Conservation (phyloP, 306 rosid species). For the Datisca glomerata region DNA sequence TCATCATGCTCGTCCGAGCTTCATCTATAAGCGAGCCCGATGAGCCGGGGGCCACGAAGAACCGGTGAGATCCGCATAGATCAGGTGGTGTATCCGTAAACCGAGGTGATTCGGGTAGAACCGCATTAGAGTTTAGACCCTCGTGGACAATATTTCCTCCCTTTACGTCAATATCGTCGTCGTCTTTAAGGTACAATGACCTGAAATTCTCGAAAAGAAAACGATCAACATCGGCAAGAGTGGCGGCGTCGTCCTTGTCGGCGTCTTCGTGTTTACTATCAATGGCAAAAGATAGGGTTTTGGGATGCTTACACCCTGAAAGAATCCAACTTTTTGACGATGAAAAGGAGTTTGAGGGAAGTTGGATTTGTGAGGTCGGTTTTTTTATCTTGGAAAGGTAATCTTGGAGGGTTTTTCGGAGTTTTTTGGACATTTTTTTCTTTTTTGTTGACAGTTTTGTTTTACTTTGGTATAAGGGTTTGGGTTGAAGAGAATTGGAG, state of each 20-base stretch:
- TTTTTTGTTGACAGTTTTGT: background rate
- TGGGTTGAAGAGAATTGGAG: background rate
- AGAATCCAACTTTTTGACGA: conserved; percentile 49
- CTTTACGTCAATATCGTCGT: conserved; percentile 8
- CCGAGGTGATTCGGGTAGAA: conserved; percentile 29
- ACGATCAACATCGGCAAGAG: conserved; percentile 49
- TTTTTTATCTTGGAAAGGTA: conserved; percentile 41
- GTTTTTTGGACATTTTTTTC: conserved; percentile 41
- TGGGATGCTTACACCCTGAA: conserved; percentile 41
- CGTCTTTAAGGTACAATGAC: conserved; percentile 34
- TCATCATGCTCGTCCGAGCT: conserved; percentile 14
- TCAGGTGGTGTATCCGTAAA: conserved; percentile 17
- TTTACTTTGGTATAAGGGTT: background rate
- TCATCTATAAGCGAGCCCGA: conserved; percentile 38
- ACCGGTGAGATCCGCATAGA: conserved; percentile 35
- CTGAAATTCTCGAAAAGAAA: conserved; percentile 70
- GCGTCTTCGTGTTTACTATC: conserved; percentile 11
- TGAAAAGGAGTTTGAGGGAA: conserved; percentile 20
- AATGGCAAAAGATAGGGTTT: conserved; percentile 42
- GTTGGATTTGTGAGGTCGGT: conserved; percentile 14
- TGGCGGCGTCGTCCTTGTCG: conserved; percentile 25
- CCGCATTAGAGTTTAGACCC: conserved; percentile 4
- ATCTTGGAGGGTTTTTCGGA: conserved; percentile 29
- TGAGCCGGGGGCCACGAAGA: conserved; percentile 23
- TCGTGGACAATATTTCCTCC: background rate